phyloP scores from a whole-genome alignment of 345 rosid species.

The Citrus medica region DNA sequence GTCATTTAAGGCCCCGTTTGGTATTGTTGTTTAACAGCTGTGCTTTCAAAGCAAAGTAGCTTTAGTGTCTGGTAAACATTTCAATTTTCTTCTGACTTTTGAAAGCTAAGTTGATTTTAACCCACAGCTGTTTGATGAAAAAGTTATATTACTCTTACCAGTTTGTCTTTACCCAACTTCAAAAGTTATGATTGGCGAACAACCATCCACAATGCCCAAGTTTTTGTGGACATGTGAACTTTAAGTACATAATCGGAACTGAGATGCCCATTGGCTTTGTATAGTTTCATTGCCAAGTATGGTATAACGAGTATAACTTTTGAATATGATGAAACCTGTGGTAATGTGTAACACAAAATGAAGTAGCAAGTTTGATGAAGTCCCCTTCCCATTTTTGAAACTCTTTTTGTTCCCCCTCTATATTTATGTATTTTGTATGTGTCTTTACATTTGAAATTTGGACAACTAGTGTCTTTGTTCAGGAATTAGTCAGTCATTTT shows the following conservation, averaged over 20 bases:
- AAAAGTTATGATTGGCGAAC: not conserved
- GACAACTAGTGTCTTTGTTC: not conserved
- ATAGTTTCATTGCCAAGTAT: not conserved
- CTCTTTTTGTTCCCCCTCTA: no score
- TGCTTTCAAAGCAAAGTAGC: no score
- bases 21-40: not conserved
- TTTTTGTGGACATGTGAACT: not conserved
- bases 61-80: not conserved
- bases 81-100: not conserved
- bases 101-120: not conserved
- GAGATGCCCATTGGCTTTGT: not conserved
- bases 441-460: not conserved
- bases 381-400: not conserved
- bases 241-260: not conserved
- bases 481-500: not conserved
- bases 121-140: not conserved
- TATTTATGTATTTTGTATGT: not conserved
- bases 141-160: not conserved
- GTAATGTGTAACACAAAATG: not conserved
- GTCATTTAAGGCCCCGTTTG: not conserved
- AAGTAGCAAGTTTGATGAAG: not conserved
- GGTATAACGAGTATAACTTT: not conserved
- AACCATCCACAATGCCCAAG: not conserved
- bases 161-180: not conserved
- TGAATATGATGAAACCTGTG: not conserved